Evolutionary conservation across 148 eudicot genomes (phyloP).

Genomic region (Beta vulgaris): DNA sequence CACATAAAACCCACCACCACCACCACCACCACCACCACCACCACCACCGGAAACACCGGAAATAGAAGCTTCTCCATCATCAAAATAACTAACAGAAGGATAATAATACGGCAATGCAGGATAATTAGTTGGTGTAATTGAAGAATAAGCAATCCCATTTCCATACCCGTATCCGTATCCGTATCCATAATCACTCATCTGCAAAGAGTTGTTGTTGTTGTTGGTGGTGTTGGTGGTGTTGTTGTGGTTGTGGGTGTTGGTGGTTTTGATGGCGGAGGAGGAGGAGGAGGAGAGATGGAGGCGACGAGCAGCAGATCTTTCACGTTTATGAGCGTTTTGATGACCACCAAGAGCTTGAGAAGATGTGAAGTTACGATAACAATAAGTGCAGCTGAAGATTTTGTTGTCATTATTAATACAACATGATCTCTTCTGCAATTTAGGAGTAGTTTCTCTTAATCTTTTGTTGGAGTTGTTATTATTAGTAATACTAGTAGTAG

Average conservation of each 20-base stretch:
- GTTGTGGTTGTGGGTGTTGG: neutral
- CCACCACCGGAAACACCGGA: too few relatives aligned
- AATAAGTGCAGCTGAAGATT: constrained; percentile 17
- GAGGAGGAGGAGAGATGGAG: neutral
- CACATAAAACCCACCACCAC: neutral
- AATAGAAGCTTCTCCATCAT: too few relatives aligned
- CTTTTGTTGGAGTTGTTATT: too few relatives aligned
- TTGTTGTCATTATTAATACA: neutral
- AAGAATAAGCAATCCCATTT: too few relatives aligned
- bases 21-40: too few relatives aligned
- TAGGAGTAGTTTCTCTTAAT: too few relatives aligned
- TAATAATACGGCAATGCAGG: too few relatives aligned
- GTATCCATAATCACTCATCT: neutral
- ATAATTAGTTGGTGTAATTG: too few relatives aligned
- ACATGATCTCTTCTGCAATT: neutral
- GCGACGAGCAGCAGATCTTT: constrained; percentile 11
- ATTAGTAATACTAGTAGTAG: too few relatives aligned
- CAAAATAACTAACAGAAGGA: too few relatives aligned
- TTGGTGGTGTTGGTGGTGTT: neutral
- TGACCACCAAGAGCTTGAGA: constrained; percentile 36
- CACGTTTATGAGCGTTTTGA: constrained; percentile 28
- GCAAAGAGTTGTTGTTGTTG: neutral
- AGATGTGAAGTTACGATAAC: constrained; percentile 23
- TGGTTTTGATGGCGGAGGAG: neutral
- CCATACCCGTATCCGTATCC: constrained; percentile 1